Evolutionary conservation across 768 basidiomycete genomes (phyloP).

Genomic region (Neoboletus brunneissimus): DNA sequence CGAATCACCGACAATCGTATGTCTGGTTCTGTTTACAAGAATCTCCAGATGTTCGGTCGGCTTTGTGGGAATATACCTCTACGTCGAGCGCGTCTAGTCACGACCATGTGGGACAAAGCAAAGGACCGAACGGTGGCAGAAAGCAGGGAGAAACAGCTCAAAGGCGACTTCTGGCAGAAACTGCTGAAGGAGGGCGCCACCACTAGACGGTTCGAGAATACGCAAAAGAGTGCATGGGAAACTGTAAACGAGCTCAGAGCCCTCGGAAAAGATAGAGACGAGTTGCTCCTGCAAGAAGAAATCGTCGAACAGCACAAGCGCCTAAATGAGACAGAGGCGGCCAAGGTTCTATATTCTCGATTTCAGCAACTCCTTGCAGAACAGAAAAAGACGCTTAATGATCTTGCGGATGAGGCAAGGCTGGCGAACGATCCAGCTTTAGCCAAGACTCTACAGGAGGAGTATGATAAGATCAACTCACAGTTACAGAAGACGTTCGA

Average conservation of each 20-base stretch:
- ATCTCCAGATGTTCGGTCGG: conserved; percentile 33
- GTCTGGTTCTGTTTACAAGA: conserved; percentile 28
- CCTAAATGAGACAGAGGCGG: conserved; percentile 25
- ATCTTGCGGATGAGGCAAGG: conserved; percentile 20
- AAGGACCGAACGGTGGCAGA: conserved; percentile 11
- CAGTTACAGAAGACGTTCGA: conserved; percentile 20
- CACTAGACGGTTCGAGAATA: conserved; percentile 1
- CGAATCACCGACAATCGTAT: conserved; percentile 37
- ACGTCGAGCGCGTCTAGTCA: conserved; percentile 33
- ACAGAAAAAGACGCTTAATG: conserved; percentile 13
- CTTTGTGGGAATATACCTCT: conserved; percentile 34
- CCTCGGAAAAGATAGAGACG: not conserved
- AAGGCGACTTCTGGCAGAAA: conserved; percentile 21
- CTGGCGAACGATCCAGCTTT: conserved; percentile 8
- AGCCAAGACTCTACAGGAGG: conserved; percentile 8
- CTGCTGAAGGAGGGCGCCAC: conserved; percentile 3
- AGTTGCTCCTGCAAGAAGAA: conserved; percentile 22
- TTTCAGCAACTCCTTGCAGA: conserved; percentile 18
- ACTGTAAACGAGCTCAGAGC: not conserved
- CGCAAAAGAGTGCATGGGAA: not conserved
- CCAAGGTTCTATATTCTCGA: conserved; percentile 15
- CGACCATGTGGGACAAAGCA: conserved; percentile 37
- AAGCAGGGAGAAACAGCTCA: conserved; percentile 25
- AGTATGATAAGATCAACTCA: conserved; percentile 7
- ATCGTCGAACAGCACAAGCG: conserved; percentile 8